phyloP scores from a whole-genome alignment of 495 filamentous ascomycete species.

The Patellaria atrata region DNA sequence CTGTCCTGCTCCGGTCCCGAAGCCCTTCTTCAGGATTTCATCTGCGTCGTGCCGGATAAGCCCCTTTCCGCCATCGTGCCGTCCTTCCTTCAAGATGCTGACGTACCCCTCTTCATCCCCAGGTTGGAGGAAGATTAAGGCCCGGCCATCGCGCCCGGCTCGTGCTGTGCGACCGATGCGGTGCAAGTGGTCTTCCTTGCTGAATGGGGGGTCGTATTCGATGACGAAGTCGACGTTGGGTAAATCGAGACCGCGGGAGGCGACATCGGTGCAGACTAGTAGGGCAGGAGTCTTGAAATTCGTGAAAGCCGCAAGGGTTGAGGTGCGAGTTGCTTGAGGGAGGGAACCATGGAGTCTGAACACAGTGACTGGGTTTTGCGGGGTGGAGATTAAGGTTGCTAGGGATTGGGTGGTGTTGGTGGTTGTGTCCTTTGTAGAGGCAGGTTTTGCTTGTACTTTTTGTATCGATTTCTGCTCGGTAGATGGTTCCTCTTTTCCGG shows the following conservation, averaged over 20 bases:
- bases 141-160: conserved; percentile 77
- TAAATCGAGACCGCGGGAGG: conserved; percentile 84
- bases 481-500: not conserved
- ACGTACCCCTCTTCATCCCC: conserved; percentile 86
- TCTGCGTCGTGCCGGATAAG: conserved; percentile 40
- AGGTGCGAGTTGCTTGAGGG: conserved; percentile 67
- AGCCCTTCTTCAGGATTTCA: conserved; percentile 47
- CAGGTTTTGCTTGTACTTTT: not conserved
- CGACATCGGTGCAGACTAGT: conserved; percentile 87
- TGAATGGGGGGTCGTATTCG: conserved; percentile 91
- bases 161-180: conserved; percentile 89
- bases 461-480: conserved; percentile 1
- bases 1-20: conserved; percentile 25
- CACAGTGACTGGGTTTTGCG: conserved; percentile 39
- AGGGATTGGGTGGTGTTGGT: conserved; percentile 23
- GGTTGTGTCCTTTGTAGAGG: not conserved
- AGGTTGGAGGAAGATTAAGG: conserved; percentile 76
- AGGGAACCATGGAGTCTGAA: conserved; percentile 91
- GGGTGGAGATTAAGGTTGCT: not conserved
- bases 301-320: conserved; percentile 68
- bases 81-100: conserved; percentile 46
- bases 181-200: conserved; percentile 79
- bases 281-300: conserved; percentile 47
- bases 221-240: conserved; percentile 87
- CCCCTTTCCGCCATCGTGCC: conserved; percentile 40